Conservation (phyloP, 2,329 filamentous ascomycete species). For the Sporothrix euskadiensis region DNA sequence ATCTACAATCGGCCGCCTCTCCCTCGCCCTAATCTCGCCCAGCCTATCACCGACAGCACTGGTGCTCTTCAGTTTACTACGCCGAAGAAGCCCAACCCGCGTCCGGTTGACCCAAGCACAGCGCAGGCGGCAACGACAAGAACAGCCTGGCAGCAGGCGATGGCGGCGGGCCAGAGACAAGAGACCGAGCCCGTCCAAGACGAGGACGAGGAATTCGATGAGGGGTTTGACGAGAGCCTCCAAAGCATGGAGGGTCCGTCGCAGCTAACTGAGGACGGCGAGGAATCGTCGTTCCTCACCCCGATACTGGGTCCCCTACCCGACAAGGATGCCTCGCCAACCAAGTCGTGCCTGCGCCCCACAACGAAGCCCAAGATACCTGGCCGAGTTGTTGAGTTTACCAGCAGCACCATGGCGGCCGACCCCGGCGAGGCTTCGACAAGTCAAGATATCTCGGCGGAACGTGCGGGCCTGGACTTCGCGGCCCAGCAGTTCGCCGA, state of each 20-base stretch:
- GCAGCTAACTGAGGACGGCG: constrained; percentile 24
- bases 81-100: constrained; percentile 1
- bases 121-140: background rate
- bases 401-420: constrained; percentile 49
- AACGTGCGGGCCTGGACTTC: background rate
- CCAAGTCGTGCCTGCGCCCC: constrained; percentile 59
- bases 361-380: constrained; percentile 59
- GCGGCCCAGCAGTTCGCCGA: constrained; percentile 25
- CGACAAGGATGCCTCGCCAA: constrained; percentile 54
- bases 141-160: background rate
- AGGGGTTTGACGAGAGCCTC: background rate
- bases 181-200: background rate
- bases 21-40: background rate
- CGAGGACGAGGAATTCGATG: background rate
- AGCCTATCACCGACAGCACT: background rate
- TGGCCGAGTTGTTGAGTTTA: constrained; percentile 60
- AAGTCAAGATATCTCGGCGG: constrained; percentile 40
- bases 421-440: constrained; percentile 31
- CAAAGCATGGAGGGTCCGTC: background rate
- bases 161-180: background rate
- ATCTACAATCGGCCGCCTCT: too few relatives aligned
- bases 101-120: background rate
- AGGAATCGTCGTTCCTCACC: constrained; percentile 43
- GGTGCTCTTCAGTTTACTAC: constrained; percentile 1
- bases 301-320: constrained; percentile 52